A percentile compares a stretch with the other conserved stretches of the same genome.
These are phyloP conservation scores for Suillus ampliporus DNA, from an alignment of 768 basidiomycete genomes.

Conservation along the genomic window DNA sequence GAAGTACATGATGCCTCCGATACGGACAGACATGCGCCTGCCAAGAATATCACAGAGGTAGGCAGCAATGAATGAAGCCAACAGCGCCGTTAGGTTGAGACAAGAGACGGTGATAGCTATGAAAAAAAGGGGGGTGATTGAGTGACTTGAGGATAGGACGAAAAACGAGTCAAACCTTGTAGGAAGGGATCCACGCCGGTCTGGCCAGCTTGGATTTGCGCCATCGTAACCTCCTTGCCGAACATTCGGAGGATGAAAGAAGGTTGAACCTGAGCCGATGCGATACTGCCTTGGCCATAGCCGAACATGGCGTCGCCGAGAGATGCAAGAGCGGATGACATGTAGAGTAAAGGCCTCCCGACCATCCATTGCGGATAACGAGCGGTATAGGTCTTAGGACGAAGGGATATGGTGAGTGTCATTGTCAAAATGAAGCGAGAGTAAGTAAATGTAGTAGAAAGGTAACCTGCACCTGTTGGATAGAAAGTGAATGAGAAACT, in stretches of 20 bases:
- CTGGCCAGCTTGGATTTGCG: constrained; percentile 47
- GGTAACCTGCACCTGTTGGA: constrained; percentile 4
- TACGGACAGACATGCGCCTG: constrained; percentile 54
- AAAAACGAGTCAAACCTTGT: constrained; percentile 42
- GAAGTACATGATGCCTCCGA: constrained; percentile 55
- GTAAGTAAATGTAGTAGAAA: constrained; percentile 6
- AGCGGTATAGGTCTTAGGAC: constrained; percentile 45
- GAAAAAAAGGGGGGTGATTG: background rate
- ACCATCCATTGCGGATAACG: constrained; percentile 61
- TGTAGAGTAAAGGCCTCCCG: constrained; percentile 53
- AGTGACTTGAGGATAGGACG: background rate
- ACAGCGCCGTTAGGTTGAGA: constrained; percentile 54
- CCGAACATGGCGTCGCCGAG: constrained; percentile 64
- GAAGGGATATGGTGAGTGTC: constrained; percentile 35
- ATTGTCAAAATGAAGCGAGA: constrained; percentile 18
- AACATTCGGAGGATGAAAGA: constrained; percentile 57
- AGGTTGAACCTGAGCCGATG: constrained; percentile 56
- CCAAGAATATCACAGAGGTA: constrained; percentile 58
- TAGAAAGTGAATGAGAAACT: background rate
- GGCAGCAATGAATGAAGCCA: constrained; percentile 51
- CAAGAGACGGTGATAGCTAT: constrained; percentile 56
- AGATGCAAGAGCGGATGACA: constrained; percentile 57
- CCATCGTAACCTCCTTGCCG: constrained; percentile 48
- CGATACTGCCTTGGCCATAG: constrained; percentile 59
- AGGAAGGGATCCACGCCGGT: constrained; percentile 53